Percentiles rank a stretch among this genome's conserved stretches.
These are phyloP conservation scores for Acacia concinna DNA, from an alignment of 331 rosid genomes.

Conservation along the genomic window DNA sequence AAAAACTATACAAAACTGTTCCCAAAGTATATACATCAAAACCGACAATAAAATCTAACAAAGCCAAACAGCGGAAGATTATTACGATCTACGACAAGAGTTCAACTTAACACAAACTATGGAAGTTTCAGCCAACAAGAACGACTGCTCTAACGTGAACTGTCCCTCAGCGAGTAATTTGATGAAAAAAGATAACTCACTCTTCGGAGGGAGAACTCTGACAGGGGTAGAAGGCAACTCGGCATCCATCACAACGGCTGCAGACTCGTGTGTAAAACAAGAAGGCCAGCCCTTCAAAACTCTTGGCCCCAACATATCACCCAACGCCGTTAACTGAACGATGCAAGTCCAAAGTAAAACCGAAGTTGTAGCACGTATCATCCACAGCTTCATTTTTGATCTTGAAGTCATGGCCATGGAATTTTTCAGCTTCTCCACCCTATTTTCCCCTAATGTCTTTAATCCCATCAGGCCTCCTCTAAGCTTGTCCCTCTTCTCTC, in stretches of 20 bases:
- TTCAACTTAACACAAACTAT: neutral
- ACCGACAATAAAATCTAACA: neutral
- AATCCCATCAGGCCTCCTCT: slow-evolving; percentile 70
- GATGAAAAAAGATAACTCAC: slow-evolving; percentile 39
- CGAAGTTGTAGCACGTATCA: slow-evolving; percentile 81
- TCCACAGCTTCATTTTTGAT: slow-evolving; percentile 78
- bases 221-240: slow-evolving; percentile 40
- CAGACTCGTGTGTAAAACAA: slow-evolving; percentile 66
- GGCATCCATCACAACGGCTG: slow-evolving; percentile 31
- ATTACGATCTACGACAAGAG: neutral
- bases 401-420: slow-evolving; percentile 49
- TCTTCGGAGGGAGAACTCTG: slow-evolving; percentile 80
- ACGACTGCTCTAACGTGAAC: neutral
- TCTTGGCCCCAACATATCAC: slow-evolving; percentile 85
- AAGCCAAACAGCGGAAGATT: neutral
- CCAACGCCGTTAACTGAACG: slow-evolving; percentile 79
- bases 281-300: slow-evolving; percentile 97
- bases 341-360: slow-evolving; percentile 83
- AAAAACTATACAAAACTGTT: neutral
- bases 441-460: slow-evolving; percentile 48
- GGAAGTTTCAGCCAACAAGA: neutral
- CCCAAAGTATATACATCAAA: neutral
- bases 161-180: neutral
- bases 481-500: slow-evolving; percentile 25
- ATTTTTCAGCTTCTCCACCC: slow-evolving; percentile 55